Base-by-base conservation (phyloP, 2,329 filamentous ascomycete genomes). In the Fusarium brachygibbosum region DNA sequence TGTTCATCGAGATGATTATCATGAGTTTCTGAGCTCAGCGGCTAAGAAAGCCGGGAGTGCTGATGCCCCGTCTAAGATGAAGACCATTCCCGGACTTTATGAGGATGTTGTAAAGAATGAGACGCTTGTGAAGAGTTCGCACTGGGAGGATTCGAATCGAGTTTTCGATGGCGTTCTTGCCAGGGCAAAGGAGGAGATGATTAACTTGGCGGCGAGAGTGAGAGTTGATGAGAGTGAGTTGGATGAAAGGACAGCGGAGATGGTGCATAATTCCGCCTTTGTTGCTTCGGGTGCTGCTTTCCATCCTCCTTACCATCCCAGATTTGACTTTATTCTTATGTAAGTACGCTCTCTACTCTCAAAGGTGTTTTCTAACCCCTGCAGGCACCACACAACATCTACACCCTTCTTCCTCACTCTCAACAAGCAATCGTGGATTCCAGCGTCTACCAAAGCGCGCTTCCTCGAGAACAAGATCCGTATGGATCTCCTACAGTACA, bases 401-500 rank as follows among this genome's bases (percentile, higher is more conserved):
- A 75, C 84, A 13, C 90, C 90, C n/a, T 88, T 97, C 69, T 96
- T 95, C 81, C 85, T 93, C 69, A 82, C 84, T 10, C 85, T 97
- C 76, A 85, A 90, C 74, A 80, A 81, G 13, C 85, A 85, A 68
- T 69, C 83, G 37, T 96, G 87, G 86, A 83, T 94, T 42, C 83
- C 88, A 0, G 75, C 80, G 0, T 82, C 83, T 10, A 82, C 83
- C 48, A 95, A 94, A 76, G 82, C 84, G 14, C 88, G 92, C 8
- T 80, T 97, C 0, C 82, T 97, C 10, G 91, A 96, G 78, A 94
- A 90, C 87, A 97, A 97, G 79, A 91, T 90, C 50, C 88, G 93
- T 41, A 80, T 90, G 70, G 92, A 96, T 76, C 81, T 97, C 8
- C 75, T 90, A 8, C 84, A 93, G 79, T 97, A 97, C 76, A 87